Conservation (phyloP, 805 yeast species). For the Cyberlindnera euphorbiae region DNA sequence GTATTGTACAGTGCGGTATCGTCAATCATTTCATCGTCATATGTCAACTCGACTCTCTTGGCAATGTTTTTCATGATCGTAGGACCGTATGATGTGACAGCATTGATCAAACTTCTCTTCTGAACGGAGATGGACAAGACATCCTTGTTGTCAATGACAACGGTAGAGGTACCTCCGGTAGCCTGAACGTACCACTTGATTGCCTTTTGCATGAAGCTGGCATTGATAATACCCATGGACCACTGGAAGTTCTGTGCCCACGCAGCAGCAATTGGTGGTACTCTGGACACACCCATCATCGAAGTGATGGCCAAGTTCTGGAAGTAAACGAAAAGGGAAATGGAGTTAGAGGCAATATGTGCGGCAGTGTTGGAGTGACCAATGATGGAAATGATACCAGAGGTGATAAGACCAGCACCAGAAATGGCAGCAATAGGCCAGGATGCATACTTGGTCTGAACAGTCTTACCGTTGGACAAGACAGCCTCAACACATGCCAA, state of each 20-base stretch:
- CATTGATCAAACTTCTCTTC: conserved; percentile 34
- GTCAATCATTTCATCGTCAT: conserved; percentile 39
- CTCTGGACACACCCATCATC: conserved; percentile 89
- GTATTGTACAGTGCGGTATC: conserved; percentile 57
- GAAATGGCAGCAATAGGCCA: conserved; percentile 96
- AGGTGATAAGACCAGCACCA: conserved; percentile 80
- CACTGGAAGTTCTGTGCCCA: conserved; percentile 97
- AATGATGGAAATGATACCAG: conserved; percentile 79
- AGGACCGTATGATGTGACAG: conserved; percentile 11
- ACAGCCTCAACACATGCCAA: conserved; percentile 92
- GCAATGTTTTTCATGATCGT: conserved; percentile 18
- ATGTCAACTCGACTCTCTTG: conserved; percentile 38
- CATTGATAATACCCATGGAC: conserved; percentile 88
- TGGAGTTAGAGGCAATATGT: conserved; percentile 94
- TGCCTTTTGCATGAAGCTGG: conserved; percentile 71
- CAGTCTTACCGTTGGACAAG: conserved; percentile 85
- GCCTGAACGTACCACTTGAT: conserved; percentile 94
- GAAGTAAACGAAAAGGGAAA: conserved; percentile 88
- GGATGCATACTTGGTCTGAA: conserved; percentile 83
- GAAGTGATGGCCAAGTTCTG: conserved; percentile 88
- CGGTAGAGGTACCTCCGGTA: conserved; percentile 87
- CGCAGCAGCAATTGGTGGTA: conserved; percentile 96
- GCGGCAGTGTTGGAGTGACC: conserved; percentile 94
- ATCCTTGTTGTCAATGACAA: conserved; percentile 58
- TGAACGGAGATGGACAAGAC: conserved; percentile 82